phyloP scores from a whole-genome alignment of 768 basidiomycete species.

The Pholiota molesta region DNA sequence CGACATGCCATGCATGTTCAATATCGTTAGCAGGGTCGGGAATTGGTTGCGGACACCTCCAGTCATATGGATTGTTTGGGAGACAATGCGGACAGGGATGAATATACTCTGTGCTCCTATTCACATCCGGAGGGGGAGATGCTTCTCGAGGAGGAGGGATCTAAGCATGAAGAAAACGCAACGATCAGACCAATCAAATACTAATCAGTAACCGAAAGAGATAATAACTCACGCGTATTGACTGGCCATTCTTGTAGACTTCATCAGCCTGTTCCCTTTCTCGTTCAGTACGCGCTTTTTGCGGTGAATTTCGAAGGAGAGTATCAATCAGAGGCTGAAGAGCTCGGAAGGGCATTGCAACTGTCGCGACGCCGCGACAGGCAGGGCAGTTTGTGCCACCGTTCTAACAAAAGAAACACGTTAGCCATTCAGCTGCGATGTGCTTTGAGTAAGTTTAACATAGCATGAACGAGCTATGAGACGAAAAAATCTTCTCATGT shows the following conservation, averaged over 20 bases:
- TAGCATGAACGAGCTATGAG: background rate
- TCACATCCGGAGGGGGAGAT: slow-evolving; percentile 76
- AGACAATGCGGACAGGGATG: slow-evolving; percentile 83
- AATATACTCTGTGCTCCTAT: slow-evolving; percentile 63
- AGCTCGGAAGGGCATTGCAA: slow-evolving; percentile 72
- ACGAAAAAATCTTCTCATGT: background rate
- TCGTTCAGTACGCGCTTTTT: slow-evolving; percentile 63
- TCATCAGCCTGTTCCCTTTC: slow-evolving; percentile 86
- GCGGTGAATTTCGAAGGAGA: slow-evolving; percentile 71
- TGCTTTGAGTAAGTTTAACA: background rate
- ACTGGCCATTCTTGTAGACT: slow-evolving; percentile 63
- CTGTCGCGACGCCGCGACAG: slow-evolving; percentile 70
- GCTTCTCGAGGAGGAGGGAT: slow-evolving; percentile 75
- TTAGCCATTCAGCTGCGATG: background rate
- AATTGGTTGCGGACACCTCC: slow-evolving; percentile 82
- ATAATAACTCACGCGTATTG: slow-evolving; percentile 57
- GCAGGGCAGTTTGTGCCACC: slow-evolving; percentile 85
- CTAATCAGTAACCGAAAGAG: background rate
- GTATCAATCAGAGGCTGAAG: slow-evolving; percentile 75
- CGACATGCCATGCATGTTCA: slow-evolving; percentile 76
- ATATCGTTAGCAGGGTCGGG: slow-evolving; percentile 69
- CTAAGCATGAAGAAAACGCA: slow-evolving; percentile 35
- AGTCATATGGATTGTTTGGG: slow-evolving; percentile 72
- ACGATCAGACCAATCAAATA: slow-evolving; percentile 1
- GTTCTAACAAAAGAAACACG: slow-evolving; percentile 50